These are phyloP conservation scores for Fusarium odoratissimum DNA, from an alignment of 2,329 filamentous ascomycete species.

Conservation along the genomic window DNA sequence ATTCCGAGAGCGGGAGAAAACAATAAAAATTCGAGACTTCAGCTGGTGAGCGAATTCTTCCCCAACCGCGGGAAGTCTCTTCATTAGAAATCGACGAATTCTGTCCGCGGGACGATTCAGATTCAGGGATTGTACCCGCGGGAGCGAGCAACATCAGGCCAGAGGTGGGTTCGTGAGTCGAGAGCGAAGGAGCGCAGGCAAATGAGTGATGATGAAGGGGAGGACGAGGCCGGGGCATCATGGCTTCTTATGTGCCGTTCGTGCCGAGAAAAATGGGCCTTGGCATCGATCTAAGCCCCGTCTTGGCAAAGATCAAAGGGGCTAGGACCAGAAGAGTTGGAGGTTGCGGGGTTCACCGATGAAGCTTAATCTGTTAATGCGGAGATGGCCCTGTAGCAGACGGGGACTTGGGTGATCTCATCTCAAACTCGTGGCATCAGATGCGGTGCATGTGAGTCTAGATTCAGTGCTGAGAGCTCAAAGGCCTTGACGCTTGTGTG, in stretches of 20 bases:
- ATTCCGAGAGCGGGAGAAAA: not conserved
- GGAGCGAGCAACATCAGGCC: not conserved
- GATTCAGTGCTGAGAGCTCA: not conserved
- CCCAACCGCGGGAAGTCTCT: not conserved
- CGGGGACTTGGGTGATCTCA: not conserved
- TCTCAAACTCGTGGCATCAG: not conserved
- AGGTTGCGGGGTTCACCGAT: not conserved
- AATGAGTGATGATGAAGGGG: not conserved
- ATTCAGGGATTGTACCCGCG: not conserved
- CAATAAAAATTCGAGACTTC: not conserved
- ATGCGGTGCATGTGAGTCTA: not conserved
- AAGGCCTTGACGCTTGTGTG: not conserved
- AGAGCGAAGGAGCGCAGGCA: not conserved
- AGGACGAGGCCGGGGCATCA: not conserved
- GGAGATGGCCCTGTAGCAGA: not conserved
- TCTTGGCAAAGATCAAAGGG: not conserved
- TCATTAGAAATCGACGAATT: not conserved
- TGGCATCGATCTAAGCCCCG: not conserved
- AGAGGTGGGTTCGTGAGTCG: not conserved
- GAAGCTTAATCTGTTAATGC: conserved; percentile 3
- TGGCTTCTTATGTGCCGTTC: conserved; percentile 26
- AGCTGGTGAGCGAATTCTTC: not conserved
- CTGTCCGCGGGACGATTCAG: not conserved
- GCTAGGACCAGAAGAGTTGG: not conserved
- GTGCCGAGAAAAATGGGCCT: conserved; percentile 19